These are phyloP conservation scores for Phlebiopsis flavidoalba DNA, from an alignment of 768 basidiomycete genomes.

Conservation along the genomic window DNA sequence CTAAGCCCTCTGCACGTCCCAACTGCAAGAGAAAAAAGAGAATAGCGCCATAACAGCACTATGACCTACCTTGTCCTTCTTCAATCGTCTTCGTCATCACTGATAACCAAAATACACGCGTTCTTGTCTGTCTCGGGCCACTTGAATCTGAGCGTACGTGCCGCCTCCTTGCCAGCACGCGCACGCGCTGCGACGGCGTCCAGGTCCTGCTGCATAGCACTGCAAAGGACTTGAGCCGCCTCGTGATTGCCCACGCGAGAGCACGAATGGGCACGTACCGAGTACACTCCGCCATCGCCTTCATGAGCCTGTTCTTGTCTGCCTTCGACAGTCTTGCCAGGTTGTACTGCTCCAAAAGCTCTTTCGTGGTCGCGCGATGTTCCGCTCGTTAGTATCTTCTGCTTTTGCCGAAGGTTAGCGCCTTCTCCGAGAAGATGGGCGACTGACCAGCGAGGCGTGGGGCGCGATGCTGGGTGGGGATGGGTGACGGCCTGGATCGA, in stretches of 20 bases:
- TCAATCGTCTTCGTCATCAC: slow-evolving; percentile 41
- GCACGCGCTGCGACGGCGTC: slow-evolving; percentile 2
- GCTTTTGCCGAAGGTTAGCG: slow-evolving; percentile 40
- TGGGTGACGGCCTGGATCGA: slow-evolving; percentile 42
- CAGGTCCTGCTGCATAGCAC: slow-evolving; percentile 33
- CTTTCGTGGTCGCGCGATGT: slow-evolving; percentile 50
- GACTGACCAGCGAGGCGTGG: slow-evolving; percentile 8
- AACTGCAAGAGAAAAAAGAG: neutral
- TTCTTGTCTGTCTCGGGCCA: slow-evolving; percentile 45
- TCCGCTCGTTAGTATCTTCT: slow-evolving; percentile 42
- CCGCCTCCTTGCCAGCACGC: neutral
- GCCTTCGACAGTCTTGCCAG: slow-evolving; percentile 44
- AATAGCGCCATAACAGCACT: neutral
- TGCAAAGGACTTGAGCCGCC: slow-evolving; percentile 14
- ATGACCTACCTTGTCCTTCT: neutral
- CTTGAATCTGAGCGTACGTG: slow-evolving; percentile 11
- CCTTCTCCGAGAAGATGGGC: slow-evolving; percentile 22
- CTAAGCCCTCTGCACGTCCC: neutral
- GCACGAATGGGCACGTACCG: slow-evolving; percentile 32
- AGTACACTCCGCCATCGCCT: slow-evolving; percentile 42
- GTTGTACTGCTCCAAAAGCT: slow-evolving; percentile 42
- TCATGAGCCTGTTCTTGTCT: slow-evolving; percentile 44
- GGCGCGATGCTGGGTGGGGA: neutral
- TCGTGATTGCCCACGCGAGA: neutral
- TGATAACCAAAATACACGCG: slow-evolving; percentile 40